Evolutionary conservation across 495 filamentous ascomycete species (phyloP).

Genomic region (Podospora conica): DNA sequence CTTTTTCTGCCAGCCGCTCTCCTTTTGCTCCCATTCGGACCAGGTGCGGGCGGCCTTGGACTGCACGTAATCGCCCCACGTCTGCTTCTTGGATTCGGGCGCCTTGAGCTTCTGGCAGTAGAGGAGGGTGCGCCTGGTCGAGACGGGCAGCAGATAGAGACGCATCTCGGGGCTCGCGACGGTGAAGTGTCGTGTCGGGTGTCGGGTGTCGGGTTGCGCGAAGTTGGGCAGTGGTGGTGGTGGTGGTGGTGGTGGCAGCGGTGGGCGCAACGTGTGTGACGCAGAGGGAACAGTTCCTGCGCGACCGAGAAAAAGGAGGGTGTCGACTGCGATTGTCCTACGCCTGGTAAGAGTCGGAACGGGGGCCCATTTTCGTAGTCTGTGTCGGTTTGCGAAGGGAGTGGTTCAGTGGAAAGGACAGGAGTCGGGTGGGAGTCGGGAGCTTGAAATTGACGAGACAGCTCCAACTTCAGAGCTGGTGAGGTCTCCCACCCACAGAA

Average conservation of each 20-base stretch:
- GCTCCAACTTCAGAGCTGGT: too few species aligned
- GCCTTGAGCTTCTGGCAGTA: constrained; percentile 74
- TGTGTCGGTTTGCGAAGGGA: neutral
- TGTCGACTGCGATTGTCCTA: neutral
- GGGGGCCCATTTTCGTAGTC: neutral
- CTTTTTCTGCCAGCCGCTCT: constrained; percentile 78
- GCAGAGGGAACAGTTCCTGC: neutral
- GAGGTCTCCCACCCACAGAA: neutral
- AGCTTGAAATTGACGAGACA: neutral
- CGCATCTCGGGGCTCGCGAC: constrained; percentile 57
- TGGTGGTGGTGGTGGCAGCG: neutral
- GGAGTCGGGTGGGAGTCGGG: neutral
- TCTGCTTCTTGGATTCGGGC: constrained; percentile 41
- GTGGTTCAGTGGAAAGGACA: neutral
- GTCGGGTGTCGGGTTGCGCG: neutral
- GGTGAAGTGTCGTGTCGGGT: neutral
- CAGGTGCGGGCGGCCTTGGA: constrained; percentile 66
- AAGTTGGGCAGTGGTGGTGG: neutral
- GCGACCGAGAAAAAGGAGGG: neutral
- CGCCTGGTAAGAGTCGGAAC: neutral
- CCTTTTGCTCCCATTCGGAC: constrained; percentile 77
- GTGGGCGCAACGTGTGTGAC: neutral
- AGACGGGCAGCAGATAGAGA: constrained; percentile 91
- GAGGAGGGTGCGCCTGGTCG: constrained; percentile 81
- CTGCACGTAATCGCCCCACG: constrained; percentile 57